Evolutionary conservation across 1,284 basidiomycete species (phyloP), one percentile per base, ranked within the genome.

Genomic region (Boletus hoseneyae): DNA sequence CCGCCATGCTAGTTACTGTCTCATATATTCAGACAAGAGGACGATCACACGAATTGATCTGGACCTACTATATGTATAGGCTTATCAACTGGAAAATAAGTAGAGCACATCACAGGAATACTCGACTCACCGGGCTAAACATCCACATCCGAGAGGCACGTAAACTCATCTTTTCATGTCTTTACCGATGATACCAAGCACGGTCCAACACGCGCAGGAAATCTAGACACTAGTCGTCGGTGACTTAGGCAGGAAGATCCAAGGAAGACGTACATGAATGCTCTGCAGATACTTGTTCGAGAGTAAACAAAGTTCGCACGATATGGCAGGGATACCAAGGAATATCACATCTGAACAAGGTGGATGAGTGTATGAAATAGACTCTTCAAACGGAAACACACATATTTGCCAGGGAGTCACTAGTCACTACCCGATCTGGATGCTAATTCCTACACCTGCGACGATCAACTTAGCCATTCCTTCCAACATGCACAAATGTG

Each of bases 401-500:
- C 79, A 80, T 11, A 76, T 80, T 57, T 80, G 71, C 74, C 76
- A 80, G 0, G 76, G n/a, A n/a, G n/a, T n/a, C n/a, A n/a, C n/a
- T 58, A 8, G 71, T 71, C 1, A 68, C 71, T 1, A 71, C 63
- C 78, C 76, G 80, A 7, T 75, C 68, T 1, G 76, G 74, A 39
- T 73, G 69, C 47, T 71, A 80, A 36, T 81, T 79, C 70, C 68
- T 1, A 64, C 70, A 6, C 76, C 79, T 4, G 79, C 78, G 6
- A 80, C 71, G n/a, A 78, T 46, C 12, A 80, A 60, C 42, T 81
- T 76, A 1, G 73, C 73, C 6, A 75, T 77, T 42, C 78, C 79
- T 78, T 43, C 30, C 11, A 69, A 44, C 30, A 42, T 8, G 16
- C 1, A 21, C 5, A 3, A 10, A 13, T 64, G 29, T 65, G 49